phyloP scores from a whole-genome alignment of 441 rosid species.

The Codiaeum variegatum region DNA sequence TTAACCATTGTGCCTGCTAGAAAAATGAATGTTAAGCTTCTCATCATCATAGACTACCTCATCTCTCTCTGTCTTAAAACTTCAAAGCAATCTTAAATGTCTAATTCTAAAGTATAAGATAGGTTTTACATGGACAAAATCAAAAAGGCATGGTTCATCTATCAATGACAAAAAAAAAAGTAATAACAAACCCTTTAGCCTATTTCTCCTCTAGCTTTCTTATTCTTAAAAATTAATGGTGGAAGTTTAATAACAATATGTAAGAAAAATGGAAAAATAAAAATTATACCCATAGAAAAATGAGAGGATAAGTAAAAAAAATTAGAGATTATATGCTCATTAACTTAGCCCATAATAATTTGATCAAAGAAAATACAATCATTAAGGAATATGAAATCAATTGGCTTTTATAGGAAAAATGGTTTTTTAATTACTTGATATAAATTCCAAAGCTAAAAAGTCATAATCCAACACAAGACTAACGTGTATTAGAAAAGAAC shows the following conservation, averaged over 20 bases:
- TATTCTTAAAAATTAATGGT: too few relatives aligned
- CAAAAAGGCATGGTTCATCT: slow-evolving; percentile 16
- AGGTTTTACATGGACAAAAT: background rate
- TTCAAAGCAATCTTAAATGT: background rate
- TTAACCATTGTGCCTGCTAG: too few relatives aligned
- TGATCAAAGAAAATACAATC: background rate
- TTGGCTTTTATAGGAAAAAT: slow-evolving; percentile 11
- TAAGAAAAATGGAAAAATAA: too few relatives aligned
- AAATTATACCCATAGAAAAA: too few relatives aligned
- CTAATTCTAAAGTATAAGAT: background rate
- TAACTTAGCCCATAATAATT: background rate
- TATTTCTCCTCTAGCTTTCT: slow-evolving; percentile 80
- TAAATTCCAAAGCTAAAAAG: slow-evolving; percentile 85
- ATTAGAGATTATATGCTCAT: background rate
- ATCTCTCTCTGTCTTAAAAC: background rate
- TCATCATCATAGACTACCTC: background rate
- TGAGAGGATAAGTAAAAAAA: too few relatives aligned
- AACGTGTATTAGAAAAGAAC: slow-evolving; percentile 51
- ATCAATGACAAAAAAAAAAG: background rate
- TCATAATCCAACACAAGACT: slow-evolving; percentile 96
- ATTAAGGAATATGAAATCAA: background rate
- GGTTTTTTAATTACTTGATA: slow-evolving; percentile 55
- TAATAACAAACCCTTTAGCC: slow-evolving; percentile 62
- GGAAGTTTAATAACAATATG: too few relatives aligned
- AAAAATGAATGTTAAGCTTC: too few relatives aligned